These are phyloP conservation scores for Kodamaea sp. DNA, from an alignment of 1,139 yeast species.

Conservation along the genomic window DNA sequence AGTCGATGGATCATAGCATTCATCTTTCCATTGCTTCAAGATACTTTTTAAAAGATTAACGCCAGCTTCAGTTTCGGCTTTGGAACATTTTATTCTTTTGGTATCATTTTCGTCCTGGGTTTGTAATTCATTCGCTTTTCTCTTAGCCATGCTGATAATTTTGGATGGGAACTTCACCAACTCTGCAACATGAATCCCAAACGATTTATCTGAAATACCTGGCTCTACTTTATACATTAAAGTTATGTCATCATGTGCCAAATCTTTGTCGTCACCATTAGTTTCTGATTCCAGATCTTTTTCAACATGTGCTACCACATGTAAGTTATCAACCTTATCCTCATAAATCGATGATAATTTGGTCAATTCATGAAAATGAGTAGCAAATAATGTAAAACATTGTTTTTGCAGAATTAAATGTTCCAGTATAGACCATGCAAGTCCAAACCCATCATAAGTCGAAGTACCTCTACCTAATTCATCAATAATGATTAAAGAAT, in stretches of 20 bases:
- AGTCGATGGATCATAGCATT: constrained; percentile 40
- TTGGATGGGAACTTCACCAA: constrained; percentile 87
- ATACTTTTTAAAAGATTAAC: constrained; percentile 51
- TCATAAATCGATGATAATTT: constrained; percentile 60
- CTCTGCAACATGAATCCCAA: constrained; percentile 97
- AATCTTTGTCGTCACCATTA: constrained; percentile 24
- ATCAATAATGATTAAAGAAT: constrained; percentile 86
- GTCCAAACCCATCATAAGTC: constrained; percentile 95
- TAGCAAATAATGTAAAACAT: constrained; percentile 87
- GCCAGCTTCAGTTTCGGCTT: constrained; percentile 55
- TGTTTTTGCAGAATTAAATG: constrained; percentile 66
- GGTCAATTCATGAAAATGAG: constrained; percentile 95
- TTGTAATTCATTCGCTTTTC: constrained; percentile 87
- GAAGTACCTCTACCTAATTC: constrained; percentile 96
- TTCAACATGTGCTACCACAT: constrained; percentile 90
- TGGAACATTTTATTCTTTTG: constrained; percentile 51
- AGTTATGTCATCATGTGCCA: constrained; percentile 62
- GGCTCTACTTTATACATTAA: constrained; percentile 86
- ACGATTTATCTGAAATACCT: constrained; percentile 90
- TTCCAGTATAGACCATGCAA: constrained; percentile 95
- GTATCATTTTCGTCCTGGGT: constrained; percentile 44
- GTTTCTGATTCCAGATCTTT: constrained; percentile 16
- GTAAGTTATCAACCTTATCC: constrained; percentile 67
- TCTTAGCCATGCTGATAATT: constrained; percentile 89
- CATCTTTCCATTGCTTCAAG: constrained; percentile 58